These are phyloP conservation scores for Ottelia alismoides DNA, from an alignment of 106 monocot genomes.

Conservation along the genomic window DNA sequence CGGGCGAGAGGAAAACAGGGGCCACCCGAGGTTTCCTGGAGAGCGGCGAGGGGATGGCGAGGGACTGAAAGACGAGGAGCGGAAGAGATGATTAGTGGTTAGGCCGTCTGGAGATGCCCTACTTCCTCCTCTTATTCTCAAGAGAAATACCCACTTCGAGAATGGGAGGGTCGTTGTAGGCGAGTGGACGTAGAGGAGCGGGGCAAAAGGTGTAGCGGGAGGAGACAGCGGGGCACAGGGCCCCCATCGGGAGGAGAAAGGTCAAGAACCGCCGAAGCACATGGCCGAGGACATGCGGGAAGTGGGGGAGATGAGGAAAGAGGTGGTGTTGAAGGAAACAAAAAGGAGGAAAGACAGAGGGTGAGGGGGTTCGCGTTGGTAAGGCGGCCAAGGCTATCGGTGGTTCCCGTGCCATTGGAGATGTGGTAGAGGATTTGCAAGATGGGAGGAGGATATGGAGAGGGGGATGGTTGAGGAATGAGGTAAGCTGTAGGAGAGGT, in stretches of 20 bases:
- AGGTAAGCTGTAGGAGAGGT: no score
- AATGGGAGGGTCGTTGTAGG: no score
- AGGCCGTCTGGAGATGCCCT: no score
- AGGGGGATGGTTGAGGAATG: constrained; percentile 12
- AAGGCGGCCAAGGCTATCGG: constrained; percentile 72
- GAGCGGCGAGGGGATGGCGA: no score
- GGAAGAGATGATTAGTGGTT: no score
- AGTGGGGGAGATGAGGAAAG: constrained; percentile 52
- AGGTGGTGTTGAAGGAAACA: constrained; percentile 61
- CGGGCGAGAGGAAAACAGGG: no score
- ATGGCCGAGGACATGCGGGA: constrained; percentile 56
- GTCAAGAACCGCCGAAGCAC: constrained; percentile 64
- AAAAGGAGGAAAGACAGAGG: constrained; percentile 27
- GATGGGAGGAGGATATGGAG: constrained; percentile 64
- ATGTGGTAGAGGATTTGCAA: constrained; percentile 52
- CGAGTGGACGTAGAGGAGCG: no score
- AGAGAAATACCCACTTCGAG: no score
- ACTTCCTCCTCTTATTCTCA: no score
- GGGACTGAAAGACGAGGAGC: no score
- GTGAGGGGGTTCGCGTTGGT: constrained; percentile 64
- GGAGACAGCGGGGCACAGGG: constrained; percentile 77
- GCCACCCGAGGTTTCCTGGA: no score
- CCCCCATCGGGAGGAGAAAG: constrained; percentile 65
- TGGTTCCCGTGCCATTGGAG: constrained; percentile 58
- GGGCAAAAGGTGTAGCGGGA: constrained; percentile 95